A percentile compares a stretch with the other conserved stretches of the same genome.
phyloP scores from a whole-genome alignment of 1,139 yeast species.

The Blastobotrys aristatus region DNA sequence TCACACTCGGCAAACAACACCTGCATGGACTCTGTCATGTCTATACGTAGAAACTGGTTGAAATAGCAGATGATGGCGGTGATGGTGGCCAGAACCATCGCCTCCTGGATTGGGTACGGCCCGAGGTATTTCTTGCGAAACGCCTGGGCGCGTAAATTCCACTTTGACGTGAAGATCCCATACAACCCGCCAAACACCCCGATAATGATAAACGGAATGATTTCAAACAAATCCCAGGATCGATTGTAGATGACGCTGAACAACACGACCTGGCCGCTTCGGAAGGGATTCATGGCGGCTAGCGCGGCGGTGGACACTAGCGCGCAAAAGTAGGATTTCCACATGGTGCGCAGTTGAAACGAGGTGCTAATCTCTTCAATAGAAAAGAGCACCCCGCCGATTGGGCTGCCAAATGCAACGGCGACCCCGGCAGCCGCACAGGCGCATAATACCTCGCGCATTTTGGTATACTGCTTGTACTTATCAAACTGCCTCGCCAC shows the following conservation, averaged over 20 bases:
- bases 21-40: conserved; percentile 96
- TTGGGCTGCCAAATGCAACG: conserved; percentile 90
- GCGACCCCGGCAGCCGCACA: conserved; percentile 94
- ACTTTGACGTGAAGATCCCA: conserved; percentile 75
- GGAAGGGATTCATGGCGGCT: conserved; percentile 71
- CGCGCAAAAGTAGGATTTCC: conserved; percentile 91
- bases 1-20: conserved; percentile 81
- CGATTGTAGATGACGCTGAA: conserved; percentile 84
- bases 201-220: conserved; percentile 69
- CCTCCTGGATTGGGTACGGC: conserved; percentile 63
- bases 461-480: conserved; percentile 36
- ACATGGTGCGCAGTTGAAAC: conserved; percentile 72
- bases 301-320: conserved; percentile 80
- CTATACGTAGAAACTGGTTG: conserved; percentile 72
- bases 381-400: conserved; percentile 88
- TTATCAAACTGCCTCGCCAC: conserved; percentile 52
- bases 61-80: conserved; percentile 80
- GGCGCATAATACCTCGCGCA: conserved; percentile 64
- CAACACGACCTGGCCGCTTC: conserved; percentile 90
- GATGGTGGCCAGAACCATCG: conserved; percentile 55
- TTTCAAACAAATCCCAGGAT: conserved; percentile 82
- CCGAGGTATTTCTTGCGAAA: conserved; percentile 68
- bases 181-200: conserved; percentile 92
- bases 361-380: conserved; percentile 71
- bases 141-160: conserved; percentile 71